Conservation (phyloP, 2,329 filamentous ascomycete genomes). For the Polychaeton citri region DNA sequence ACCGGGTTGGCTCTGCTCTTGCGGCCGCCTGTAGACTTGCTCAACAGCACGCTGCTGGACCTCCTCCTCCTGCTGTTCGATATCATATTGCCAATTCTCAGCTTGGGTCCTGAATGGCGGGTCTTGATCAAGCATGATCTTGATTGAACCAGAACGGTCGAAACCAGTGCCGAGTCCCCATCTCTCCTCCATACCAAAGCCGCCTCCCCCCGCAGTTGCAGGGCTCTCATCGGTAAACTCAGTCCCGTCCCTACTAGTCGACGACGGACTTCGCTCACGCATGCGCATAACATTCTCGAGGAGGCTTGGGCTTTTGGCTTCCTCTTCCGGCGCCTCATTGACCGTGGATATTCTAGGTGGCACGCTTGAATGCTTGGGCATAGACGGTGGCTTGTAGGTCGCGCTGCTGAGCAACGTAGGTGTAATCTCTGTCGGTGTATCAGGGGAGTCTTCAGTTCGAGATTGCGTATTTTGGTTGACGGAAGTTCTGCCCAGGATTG, state of each 20-base stretch:
- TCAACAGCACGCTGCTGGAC: background rate
- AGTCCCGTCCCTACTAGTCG: slow-evolving; percentile 15
- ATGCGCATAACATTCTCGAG: slow-evolving; percentile 21
- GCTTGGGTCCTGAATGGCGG: slow-evolving; percentile 7
- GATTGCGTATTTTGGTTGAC: slow-evolving; percentile 2
- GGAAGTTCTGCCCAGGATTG: slow-evolving; percentile 51
- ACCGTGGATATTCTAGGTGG: slow-evolving; percentile 6
- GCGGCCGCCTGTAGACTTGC: background rate
- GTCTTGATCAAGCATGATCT: slow-evolving; percentile 22
- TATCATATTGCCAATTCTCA: slow-evolving; percentile 10
- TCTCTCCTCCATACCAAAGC: slow-evolving; percentile 12
- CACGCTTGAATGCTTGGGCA: slow-evolving; percentile 1
- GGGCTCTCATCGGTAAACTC: slow-evolving; percentile 20
- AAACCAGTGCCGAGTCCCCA: slow-evolving; percentile 12
- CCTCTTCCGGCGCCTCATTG: slow-evolving; percentile 5
- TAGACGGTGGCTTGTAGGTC: slow-evolving; percentile 10
- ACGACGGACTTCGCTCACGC: slow-evolving; percentile 17
- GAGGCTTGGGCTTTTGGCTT: slow-evolving; percentile 13
- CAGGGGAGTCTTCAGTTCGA: slow-evolving; percentile 3
- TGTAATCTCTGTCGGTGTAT: slow-evolving; percentile 1
- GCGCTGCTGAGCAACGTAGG: slow-evolving; percentile 11
- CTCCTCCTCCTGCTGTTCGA: slow-evolving; percentile 7
- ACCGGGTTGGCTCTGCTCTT: background rate
- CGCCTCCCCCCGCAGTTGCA: slow-evolving; percentile 8
- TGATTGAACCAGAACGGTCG: slow-evolving; percentile 19